Evolutionary conservation across 345 rosid species (phyloP).

Genomic region (Boechera stricta): DNA sequence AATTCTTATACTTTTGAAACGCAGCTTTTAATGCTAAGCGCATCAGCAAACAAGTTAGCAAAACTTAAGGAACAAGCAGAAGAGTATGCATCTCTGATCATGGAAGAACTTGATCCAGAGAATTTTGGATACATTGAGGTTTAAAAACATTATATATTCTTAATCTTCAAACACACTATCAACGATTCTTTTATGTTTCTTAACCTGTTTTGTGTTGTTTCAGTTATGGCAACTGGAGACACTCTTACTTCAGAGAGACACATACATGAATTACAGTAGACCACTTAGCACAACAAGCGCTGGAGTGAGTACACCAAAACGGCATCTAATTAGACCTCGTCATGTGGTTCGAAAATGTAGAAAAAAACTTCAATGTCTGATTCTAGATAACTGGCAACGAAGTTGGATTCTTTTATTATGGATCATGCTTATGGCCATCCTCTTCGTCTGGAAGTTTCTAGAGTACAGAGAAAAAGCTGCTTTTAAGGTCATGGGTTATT

Average conservation of each 20-base stretch:
- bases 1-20: slow-evolving; percentile 23
- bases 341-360: slow-evolving; percentile 45
- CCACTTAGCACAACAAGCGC: slow-evolving; percentile 81
- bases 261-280: slow-evolving; percentile 91
- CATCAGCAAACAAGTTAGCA: slow-evolving; percentile 90
- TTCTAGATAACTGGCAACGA: slow-evolving; percentile 85
- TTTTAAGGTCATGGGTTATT: slow-evolving; percentile 87
- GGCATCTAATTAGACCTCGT: slow-evolving; percentile 53
- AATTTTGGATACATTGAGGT: slow-evolving; percentile 95
- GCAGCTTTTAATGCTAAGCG: slow-evolving; percentile 96
- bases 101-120: slow-evolving; percentile 99
- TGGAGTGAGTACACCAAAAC: slow-evolving; percentile 66
- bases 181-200: neutral
- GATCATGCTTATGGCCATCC: slow-evolving; percentile 63
- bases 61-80: slow-evolving; percentile 93
- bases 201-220: slow-evolving; percentile 12
- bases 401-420: slow-evolving; percentile 77
- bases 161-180: slow-evolving; percentile 9
- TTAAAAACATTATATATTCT: neutral
- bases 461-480: slow-evolving; percentile 76
- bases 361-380: slow-evolving; percentile 52
- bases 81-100: slow-evolving; percentile 87
- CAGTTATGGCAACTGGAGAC: slow-evolving; percentile 99
- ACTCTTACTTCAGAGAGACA: slow-evolving; percentile 80
- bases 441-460: slow-evolving; percentile 85